These are phyloP conservation scores for Pelargonium citronellum DNA, from an alignment of 441 rosid species.

Conservation along the genomic window DNA sequence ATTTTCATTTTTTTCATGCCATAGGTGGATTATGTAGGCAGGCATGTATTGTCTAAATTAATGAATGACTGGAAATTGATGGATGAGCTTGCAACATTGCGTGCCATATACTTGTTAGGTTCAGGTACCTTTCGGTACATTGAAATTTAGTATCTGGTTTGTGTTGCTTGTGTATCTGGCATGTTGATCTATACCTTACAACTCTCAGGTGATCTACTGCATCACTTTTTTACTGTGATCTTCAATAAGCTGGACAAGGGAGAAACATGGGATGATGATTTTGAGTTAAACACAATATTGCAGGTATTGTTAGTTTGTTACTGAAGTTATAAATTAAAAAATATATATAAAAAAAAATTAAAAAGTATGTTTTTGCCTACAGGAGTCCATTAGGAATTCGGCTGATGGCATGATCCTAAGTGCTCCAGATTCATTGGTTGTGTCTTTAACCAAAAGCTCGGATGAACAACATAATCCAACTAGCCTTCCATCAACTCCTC, in stretches of 20 bases:
- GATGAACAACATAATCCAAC: constrained; percentile 47
- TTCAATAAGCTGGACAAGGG: constrained; percentile 77
- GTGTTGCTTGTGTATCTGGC: constrained; percentile 12
- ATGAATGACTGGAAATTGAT: constrained; percentile 92
- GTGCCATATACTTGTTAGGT: constrained; percentile 92
- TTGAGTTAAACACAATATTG: constrained; percentile 75
- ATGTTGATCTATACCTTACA: constrained; percentile 20
- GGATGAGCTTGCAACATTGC: constrained; percentile 88
- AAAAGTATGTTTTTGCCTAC: constrained; percentile 19
- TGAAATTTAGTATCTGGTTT: constrained; percentile 20
- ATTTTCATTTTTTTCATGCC: constrained; percentile 19
- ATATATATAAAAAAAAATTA: too few species aligned
- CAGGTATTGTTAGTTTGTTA: constrained; percentile 43
- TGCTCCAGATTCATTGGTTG: constrained; percentile 78
- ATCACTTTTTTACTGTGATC: constrained; percentile 75
- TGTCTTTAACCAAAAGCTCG: constrained; percentile 50
- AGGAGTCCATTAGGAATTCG: constrained; percentile 94
- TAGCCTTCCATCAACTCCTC: constrained; percentile 43
- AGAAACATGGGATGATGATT: constrained; percentile 87
- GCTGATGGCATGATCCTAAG: constrained; percentile 74
- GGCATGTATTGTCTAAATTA: constrained; percentile 65
- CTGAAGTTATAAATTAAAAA: too few species aligned
- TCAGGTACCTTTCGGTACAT: constrained; percentile 50
- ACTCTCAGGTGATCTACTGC: constrained; percentile 81
- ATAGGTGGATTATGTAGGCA: constrained; percentile 78